Evolutionary conservation across 225 moss, liverwort and hornwort species (phyloP), one percentile per base, ranked within the genome.

Genomic region (Anthoceros angustus): DNA sequence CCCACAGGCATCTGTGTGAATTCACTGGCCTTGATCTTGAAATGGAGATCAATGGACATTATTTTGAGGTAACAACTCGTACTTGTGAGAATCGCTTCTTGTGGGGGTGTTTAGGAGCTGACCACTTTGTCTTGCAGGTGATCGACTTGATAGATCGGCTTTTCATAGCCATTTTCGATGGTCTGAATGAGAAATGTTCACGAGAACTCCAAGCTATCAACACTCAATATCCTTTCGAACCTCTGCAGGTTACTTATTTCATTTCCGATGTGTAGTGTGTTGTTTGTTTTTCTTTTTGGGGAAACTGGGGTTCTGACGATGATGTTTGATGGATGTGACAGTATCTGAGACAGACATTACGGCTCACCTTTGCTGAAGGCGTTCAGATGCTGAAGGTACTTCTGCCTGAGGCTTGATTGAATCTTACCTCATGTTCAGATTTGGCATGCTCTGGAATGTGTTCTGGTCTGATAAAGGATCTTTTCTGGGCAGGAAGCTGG

Each of bases 1-100:
- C 95, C 26, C 92, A 98, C 69, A 85, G 95, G 63, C 92, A 98
- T 68, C 71, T 92, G 61, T 98, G 95, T 68, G 95, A 98, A 74
- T 98, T 98, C 68, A 86, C 89, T 7, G 95, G 95, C 38, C 88
- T 92, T 32, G 95, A 98, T 78, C 72, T 98, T 42, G 95, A 98
- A 74, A 92, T 98, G 92, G 87, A 92, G 76, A 98, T 98, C 71
- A 92, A 92, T 8, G 92, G 91, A 72, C 95, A 98, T 74, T 98
- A 98, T 71, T 91, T 92, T 70, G 91, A 98, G 86, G 95, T 88
- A 73, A 70, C 69, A 8, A 68, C 50, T 23, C 9, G 38, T 23
- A 6, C 3, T 49, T 61, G 23, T 63, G 55, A 12, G 6, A 11
- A 40, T 40, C 42, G 8, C 40, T 64, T 38, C 55, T 7, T 55